Conservation (phyloP, 306 rosid genomes). For the Malus domestica region ASM211411v1 NC_041797.1:1189501-1190000, state of each 20-base stretch:
- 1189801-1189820: slow-evolving; percentile 6
- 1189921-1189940: too few relatives aligned
- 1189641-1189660: background rate
- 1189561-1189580: background rate
- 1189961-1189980: too few relatives aligned
- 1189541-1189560: slow-evolving; percentile 5
- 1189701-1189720: too few relatives aligned
- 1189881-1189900: background rate
- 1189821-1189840: background rate
- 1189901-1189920: background rate
- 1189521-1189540: slow-evolving; percentile 3
- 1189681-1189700: too few relatives aligned
- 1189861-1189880: background rate
- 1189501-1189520: background rate
- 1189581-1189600: background rate
- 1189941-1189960: too few relatives aligned
- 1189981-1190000: too few relatives aligned
- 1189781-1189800: slow-evolving; percentile 3
- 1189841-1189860: background rate
- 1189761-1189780: background rate
- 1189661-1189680: too few relatives aligned
- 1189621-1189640: background rate
- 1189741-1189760: background rate
- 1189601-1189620: background rate
- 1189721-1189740: background rate